Evolutionary conservation across 2,329 filamentous ascomycete genomes (phyloP).

Genomic region (Fusarium anguioides): DNA sequence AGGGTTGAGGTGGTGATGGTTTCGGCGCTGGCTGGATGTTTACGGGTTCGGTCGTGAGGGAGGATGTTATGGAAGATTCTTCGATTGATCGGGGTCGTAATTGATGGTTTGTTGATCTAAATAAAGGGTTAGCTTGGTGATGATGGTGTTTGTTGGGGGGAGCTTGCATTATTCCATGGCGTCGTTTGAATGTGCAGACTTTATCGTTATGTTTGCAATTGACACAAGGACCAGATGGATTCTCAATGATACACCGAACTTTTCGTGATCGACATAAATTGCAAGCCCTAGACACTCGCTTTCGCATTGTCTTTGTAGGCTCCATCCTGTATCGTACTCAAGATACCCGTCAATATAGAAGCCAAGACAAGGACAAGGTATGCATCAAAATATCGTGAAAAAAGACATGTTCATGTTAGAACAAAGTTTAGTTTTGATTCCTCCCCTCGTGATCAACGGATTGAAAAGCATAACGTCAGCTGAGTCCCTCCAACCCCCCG

Average conservation of each 20-base stretch:
- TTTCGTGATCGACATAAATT: slow-evolving; percentile 40
- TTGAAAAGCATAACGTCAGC: slow-evolving; percentile 26
- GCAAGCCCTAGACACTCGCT: slow-evolving; percentile 39
- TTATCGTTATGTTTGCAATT: slow-evolving; percentile 44
- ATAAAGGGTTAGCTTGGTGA: neutral
- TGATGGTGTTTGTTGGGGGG: fast-evolving
- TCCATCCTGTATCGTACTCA: slow-evolving; percentile 2
- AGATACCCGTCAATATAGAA: no score
- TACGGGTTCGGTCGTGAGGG: neutral
- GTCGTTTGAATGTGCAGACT: slow-evolving; percentile 37
- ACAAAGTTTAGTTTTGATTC: neutral
- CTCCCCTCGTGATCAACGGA: neutral
- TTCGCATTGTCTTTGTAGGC: slow-evolving; percentile 21
- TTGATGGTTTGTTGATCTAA: slow-evolving; percentile 7
- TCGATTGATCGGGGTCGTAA: neutral
- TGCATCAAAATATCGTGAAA: neutral
- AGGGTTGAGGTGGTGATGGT: neutral
- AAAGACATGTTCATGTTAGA: neutral
- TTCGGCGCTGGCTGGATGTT: neutral
- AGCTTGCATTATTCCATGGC: slow-evolving; percentile 31
- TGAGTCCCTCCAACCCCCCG: neutral
- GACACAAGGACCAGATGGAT: slow-evolving; percentile 37
- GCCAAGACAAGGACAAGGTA: neutral
- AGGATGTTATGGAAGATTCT: neutral
- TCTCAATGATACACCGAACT: slow-evolving; percentile 43